These are phyloP conservation scores for Curvularia eragrostidis DNA, from an alignment of 2,329 filamentous ascomycete species.

Conservation along the genomic window DNA sequence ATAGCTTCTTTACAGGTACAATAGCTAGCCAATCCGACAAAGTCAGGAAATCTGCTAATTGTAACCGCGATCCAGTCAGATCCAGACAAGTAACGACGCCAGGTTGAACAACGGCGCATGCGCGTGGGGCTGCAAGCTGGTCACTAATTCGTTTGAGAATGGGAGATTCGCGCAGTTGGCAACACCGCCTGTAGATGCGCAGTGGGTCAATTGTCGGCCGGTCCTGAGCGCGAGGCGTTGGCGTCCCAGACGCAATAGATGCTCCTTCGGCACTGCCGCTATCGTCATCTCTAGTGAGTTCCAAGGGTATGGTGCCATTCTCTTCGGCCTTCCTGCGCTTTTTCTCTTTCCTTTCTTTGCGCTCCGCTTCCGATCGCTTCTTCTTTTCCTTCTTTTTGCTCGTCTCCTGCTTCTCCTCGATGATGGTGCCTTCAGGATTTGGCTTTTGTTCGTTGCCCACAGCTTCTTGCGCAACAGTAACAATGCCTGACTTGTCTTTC, in stretches of 20 bases:
- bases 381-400: constrained; percentile 93
- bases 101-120: constrained; percentile 66
- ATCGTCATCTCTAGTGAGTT: constrained; percentile 74
- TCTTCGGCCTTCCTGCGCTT: constrained; percentile 84
- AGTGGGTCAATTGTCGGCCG: constrained; percentile 88
- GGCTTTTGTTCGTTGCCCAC: constrained; percentile 53
- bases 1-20: constrained; percentile 84
- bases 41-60: constrained; percentile 82
- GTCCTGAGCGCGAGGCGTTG: constrained; percentile 62
- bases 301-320: constrained; percentile 85
- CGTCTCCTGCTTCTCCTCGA: constrained; percentile 46
- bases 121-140: constrained; percentile 77
- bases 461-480: constrained; percentile 43
- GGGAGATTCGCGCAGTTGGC: constrained; percentile 89
- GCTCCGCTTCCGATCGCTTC: constrained; percentile 90
- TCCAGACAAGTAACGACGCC: constrained; percentile 86
- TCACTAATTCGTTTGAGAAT: constrained; percentile 91
- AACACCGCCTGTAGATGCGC: constrained; percentile 91
- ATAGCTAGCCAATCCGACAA: constrained; percentile 93
- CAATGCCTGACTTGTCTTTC: constrained; percentile 59
- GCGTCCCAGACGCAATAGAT: constrained; percentile 22
- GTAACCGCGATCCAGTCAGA: constrained; percentile 82
- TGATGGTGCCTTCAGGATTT: constrained; percentile 50
- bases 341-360: constrained; percentile 90
- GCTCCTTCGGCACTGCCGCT: constrained; percentile 31